phyloP scores from a whole-genome alignment of 768 basidiomycete genomes.

The Filobasidium floriforme region DNA sequence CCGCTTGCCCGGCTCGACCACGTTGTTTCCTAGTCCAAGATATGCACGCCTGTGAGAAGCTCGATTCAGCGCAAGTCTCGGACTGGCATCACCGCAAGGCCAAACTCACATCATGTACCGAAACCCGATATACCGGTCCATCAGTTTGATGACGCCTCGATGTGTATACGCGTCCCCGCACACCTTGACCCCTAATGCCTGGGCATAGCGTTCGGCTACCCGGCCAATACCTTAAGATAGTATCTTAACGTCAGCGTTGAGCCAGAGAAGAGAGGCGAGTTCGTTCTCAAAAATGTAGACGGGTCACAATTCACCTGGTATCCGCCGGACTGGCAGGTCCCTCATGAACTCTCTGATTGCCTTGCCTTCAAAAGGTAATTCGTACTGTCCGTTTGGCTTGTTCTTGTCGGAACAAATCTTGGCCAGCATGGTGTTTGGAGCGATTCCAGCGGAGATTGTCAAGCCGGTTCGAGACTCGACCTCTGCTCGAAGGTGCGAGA shows the following conservation, averaged over 20 bases:
- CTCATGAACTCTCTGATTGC: slow-evolving; percentile 69
- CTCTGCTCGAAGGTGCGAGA: slow-evolving; percentile 62
- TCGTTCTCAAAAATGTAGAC: too few species aligned
- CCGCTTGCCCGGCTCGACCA: slow-evolving; percentile 64
- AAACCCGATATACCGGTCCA: slow-evolving; percentile 83
- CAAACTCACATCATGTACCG: slow-evolving; percentile 56
- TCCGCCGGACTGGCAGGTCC: slow-evolving; percentile 63
- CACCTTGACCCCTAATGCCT: slow-evolving; percentile 78
- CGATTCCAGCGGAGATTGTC: slow-evolving; percentile 91
- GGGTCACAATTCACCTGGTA: too few species aligned
- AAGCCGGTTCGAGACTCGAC: slow-evolving; percentile 72
- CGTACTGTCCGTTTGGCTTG: slow-evolving; percentile 89
- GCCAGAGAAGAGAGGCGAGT: too few species aligned
- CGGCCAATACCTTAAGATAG: slow-evolving; percentile 85
- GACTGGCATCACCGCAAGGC: slow-evolving; percentile 50
- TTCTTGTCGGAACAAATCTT: slow-evolving; percentile 98
- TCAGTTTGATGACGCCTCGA: slow-evolving; percentile 63
- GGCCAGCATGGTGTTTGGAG: slow-evolving; percentile 92
- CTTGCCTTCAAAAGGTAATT: slow-evolving; percentile 59
- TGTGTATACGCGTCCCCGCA: slow-evolving; percentile 82
- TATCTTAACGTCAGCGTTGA: too few species aligned
- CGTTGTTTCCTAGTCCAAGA: slow-evolving; percentile 78
- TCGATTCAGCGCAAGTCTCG: slow-evolving; percentile 56
- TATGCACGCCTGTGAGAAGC: slow-evolving; percentile 50
- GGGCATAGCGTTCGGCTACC: slow-evolving; percentile 78